These are phyloP conservation scores for Fusarium sublunatum DNA, from an alignment of 2,329 filamentous ascomycete species.

Conservation along the genomic window DNA sequence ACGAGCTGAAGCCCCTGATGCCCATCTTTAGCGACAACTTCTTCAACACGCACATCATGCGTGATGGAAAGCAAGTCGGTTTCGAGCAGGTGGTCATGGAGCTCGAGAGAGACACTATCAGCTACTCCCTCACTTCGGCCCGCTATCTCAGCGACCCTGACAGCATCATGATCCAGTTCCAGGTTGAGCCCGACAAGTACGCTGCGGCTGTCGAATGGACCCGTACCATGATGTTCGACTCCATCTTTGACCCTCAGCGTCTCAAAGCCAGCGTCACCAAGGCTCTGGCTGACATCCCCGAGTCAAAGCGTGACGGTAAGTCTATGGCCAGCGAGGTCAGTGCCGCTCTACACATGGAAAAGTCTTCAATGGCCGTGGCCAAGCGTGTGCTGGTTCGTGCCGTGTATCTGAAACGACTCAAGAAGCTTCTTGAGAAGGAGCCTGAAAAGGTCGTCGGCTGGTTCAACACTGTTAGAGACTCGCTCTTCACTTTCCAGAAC, in stretches of 20 bases:
- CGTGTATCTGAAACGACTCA: slow-evolving; percentile 86
- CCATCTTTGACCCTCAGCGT: slow-evolving; percentile 80
- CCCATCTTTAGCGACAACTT: slow-evolving; percentile 90
- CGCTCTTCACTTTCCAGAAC: slow-evolving; percentile 86
- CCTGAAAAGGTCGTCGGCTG: slow-evolving; percentile 79
- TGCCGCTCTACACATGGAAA: slow-evolving; percentile 82
- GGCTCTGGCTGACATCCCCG: slow-evolving; percentile 89
- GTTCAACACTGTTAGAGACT: slow-evolving; percentile 79
- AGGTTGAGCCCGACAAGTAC: slow-evolving; percentile 91
- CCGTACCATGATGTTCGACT: slow-evolving; percentile 85
- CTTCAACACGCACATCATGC: slow-evolving; percentile 88
- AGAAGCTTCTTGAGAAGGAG: slow-evolving; percentile 81
- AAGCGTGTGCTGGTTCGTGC: slow-evolving; percentile 87
- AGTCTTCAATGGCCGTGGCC: slow-evolving; percentile 79
- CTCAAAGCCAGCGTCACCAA: slow-evolving; percentile 77
- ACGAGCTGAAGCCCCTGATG: slow-evolving; percentile 86
- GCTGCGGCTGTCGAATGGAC: slow-evolving; percentile 84
- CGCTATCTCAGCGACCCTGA: slow-evolving; percentile 80
- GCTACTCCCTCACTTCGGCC: slow-evolving; percentile 78
- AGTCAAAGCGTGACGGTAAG: slow-evolving; percentile 87
- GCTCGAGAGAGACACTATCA: slow-evolving; percentile 90
- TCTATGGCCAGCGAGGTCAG: slow-evolving; percentile 74
- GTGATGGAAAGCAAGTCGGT: slow-evolving; percentile 78
- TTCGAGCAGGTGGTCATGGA: slow-evolving; percentile 95
- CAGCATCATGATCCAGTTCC: slow-evolving; percentile 82